Conservation (phyloP, 352 stramenopile species). For the Phytophthora fragariae region DNA sequence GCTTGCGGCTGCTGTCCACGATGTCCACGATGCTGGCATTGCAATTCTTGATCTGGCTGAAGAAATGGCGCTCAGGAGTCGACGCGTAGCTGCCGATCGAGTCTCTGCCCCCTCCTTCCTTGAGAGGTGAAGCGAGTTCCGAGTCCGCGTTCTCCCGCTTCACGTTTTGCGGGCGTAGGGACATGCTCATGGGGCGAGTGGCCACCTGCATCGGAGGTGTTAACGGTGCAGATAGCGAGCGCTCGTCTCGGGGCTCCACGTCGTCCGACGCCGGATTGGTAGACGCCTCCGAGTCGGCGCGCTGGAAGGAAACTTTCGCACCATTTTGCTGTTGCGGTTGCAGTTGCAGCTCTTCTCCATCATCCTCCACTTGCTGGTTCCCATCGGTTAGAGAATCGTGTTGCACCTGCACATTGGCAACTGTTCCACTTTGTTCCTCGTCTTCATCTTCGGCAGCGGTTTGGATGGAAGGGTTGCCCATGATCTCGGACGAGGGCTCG, state of each 20-base stretch:
- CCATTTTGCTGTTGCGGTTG: slow-evolving; percentile 2
- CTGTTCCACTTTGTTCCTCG: slow-evolving; percentile 6
- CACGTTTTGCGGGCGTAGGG: slow-evolving; percentile 24
- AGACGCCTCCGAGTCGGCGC: slow-evolving; percentile 19
- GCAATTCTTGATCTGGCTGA: slow-evolving; percentile 39
- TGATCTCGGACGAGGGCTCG: slow-evolving; percentile 30
- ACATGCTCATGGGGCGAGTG: slow-evolving; percentile 28
- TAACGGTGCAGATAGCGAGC: slow-evolving; percentile 24
- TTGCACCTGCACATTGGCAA: slow-evolving; percentile 17
- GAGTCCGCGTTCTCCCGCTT: slow-evolving; percentile 24
- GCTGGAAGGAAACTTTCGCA: background rate
- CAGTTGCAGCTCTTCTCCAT: background rate
- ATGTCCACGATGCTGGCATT: slow-evolving; percentile 42
- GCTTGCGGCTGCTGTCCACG: slow-evolving; percentile 38
- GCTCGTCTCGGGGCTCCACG: slow-evolving; percentile 1
- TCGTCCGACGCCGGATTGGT: slow-evolving; percentile 25
- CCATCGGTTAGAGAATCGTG: slow-evolving; percentile 32
- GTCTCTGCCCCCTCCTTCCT: slow-evolving; percentile 28
- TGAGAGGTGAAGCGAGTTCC: slow-evolving; percentile 18
- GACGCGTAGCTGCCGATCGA: slow-evolving; percentile 35
- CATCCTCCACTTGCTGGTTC: background rate
- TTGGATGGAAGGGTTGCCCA: slow-evolving; percentile 28
- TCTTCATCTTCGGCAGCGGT: slow-evolving; percentile 14
- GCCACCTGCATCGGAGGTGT: slow-evolving; percentile 15
- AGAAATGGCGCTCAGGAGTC: slow-evolving; percentile 37